Evolutionary conservation across 805 yeast genomes (phyloP).

Genomic region (Suhomyces xylopsoci): DNA sequence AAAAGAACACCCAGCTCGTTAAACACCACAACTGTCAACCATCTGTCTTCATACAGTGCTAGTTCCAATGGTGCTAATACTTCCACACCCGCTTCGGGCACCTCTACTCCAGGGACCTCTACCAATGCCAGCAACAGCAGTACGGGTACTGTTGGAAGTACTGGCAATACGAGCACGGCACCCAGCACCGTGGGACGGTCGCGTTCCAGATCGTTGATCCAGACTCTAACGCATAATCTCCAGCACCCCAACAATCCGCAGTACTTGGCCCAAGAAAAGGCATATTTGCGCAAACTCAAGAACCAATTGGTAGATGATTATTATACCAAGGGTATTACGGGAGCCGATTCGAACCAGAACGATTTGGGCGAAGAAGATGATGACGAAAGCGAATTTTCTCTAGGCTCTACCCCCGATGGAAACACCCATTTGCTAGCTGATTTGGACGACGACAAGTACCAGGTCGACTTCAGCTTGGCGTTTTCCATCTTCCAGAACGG

Average conservation of each 20-base stretch:
- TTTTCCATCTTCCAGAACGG: slow-evolving; percentile 31
- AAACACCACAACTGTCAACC: not conserved
- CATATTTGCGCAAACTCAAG: slow-evolving; percentile 60
- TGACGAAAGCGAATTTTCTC: slow-evolving; percentile 29
- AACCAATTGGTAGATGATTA: slow-evolving; percentile 66
- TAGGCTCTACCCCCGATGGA: slow-evolving; percentile 26
- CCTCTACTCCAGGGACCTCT: not conserved
- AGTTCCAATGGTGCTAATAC: not conserved
- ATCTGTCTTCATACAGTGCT: not conserved
- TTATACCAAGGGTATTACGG: slow-evolving; percentile 63
- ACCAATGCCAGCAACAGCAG: not conserved
- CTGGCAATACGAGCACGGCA: not conserved
- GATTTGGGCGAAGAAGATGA: slow-evolving; percentile 24
- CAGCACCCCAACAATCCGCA: slow-evolving; percentile 25
- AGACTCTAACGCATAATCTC: slow-evolving; percentile 15
- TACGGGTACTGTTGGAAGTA: not conserved
- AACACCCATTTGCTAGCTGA: slow-evolving; percentile 36
- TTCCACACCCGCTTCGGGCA: not conserved
- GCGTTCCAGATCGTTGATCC: slow-evolving; percentile 18
- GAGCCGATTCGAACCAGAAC: slow-evolving; percentile 28
- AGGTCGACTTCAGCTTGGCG: slow-evolving; percentile 46
- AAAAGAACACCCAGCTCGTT: not conserved
- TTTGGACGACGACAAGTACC: slow-evolving; percentile 43
- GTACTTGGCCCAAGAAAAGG: slow-evolving; percentile 62
- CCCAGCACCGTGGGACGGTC: slow-evolving; percentile 4